Evolutionary conservation across 306 rosid species (phyloP).

Genomic region (Canavalia ensiformis): DNA sequence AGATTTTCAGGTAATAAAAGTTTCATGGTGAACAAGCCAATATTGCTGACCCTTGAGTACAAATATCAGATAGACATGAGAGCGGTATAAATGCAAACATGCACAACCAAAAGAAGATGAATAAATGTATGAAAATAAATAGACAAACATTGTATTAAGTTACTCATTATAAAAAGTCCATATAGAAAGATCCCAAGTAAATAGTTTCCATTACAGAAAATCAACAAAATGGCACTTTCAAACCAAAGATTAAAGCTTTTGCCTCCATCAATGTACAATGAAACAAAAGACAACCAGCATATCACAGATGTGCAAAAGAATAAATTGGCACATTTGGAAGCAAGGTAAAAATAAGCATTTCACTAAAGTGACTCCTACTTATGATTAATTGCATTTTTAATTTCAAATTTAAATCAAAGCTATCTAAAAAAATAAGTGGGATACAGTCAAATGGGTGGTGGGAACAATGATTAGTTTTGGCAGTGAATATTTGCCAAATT

Average conservation of each 20-base stretch:
- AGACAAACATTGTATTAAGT: too few species aligned
- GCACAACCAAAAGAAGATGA: too few species aligned
- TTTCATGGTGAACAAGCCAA: not conserved
- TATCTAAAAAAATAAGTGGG: not conserved
- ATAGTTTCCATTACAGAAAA: slow-evolving; percentile 14
- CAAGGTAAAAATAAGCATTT: not conserved
- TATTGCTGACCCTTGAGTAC: too few species aligned
- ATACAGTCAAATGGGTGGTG: not conserved
- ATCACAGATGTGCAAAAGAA: not conserved
- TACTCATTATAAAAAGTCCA: not conserved
- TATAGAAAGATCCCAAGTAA: not conserved
- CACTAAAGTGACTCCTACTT: not conserved
- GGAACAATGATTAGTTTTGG: not conserved
- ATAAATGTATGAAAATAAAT: too few species aligned
- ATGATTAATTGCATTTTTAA: not conserved
- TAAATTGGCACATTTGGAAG: not conserved
- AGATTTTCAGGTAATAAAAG: slow-evolving; percentile 36
- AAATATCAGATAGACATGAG: too few species aligned
- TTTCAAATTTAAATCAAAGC: slow-evolving; percentile 6
- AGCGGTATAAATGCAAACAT: too few species aligned
- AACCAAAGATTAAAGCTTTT: slow-evolving; percentile 26
- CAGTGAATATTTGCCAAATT: not conserved
- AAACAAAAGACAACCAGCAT: slow-evolving; percentile 1
- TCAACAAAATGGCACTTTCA: slow-evolving; percentile 15
- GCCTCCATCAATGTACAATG: slow-evolving; percentile 2